These are phyloP conservation scores for Pseudocercospora pini-densiflorae DNA, from an alignment of 2,329 filamentous ascomycete species.

Conservation along the genomic window DNA sequence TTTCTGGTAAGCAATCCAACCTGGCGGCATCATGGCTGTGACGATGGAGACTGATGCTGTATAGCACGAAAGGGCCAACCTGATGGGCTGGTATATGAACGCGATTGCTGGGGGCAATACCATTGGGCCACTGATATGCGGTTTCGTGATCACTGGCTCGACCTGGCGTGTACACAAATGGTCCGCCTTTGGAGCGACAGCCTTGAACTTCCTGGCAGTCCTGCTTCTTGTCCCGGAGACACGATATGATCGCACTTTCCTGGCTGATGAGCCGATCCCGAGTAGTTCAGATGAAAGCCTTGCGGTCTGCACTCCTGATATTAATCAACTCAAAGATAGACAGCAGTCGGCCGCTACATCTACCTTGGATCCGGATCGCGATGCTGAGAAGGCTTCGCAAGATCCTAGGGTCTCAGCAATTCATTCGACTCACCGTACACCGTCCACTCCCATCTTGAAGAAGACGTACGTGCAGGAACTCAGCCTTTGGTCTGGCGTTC, in stretches of 20 bases:
- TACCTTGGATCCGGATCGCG: neutral
- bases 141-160: constrained; percentile 46
- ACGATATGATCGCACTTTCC: constrained; percentile 38
- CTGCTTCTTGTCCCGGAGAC: constrained; percentile 46
- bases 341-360: neutral
- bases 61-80: constrained; percentile 41
- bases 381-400: constrained; percentile 21
- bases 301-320: neutral
- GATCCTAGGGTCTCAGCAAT: constrained; percentile 13
- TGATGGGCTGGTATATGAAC: constrained; percentile 47
- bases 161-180: constrained; percentile 50
- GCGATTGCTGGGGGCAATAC: constrained; percentile 48
- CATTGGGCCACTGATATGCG: constrained; percentile 46
- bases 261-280: neutral
- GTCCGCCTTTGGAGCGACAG: constrained; percentile 39
- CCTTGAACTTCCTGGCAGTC: constrained; percentile 43
- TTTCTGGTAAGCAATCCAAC: constrained; percentile 26
- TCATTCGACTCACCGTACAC: constrained; percentile 10
- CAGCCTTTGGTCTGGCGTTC: constrained; percentile 41
- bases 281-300: neutral
- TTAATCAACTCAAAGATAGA: neutral
- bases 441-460: constrained; percentile 27
- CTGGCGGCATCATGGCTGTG: neutral
- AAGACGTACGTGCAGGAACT: constrained; percentile 44
- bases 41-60: neutral